Evolutionary conservation across 2,329 filamentous ascomycete genomes (phyloP).

Genomic region (Monosporascus cannonballus): DNA sequence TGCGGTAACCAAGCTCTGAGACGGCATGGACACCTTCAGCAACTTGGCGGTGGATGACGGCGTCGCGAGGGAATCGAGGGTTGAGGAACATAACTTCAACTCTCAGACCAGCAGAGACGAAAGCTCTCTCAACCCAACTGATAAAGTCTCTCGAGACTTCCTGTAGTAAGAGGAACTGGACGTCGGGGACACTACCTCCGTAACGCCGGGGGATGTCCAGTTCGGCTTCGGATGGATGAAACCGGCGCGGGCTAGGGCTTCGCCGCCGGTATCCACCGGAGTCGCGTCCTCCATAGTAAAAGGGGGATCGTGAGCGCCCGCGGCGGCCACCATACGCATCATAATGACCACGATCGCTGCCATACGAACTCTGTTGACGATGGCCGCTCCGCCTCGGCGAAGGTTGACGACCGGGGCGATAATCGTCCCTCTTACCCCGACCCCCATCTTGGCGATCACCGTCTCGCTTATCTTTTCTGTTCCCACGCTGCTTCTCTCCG

Average conservation of each 20-base stretch:
- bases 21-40: slow-evolving; percentile 85
- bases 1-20: slow-evolving; percentile 64
- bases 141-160: slow-evolving; percentile 76
- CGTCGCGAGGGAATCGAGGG: slow-evolving; percentile 67
- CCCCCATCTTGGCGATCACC: slow-evolving; percentile 31
- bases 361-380: slow-evolving; percentile 28
- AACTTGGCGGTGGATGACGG: slow-evolving; percentile 79
- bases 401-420: slow-evolving; percentile 17
- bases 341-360: slow-evolving; percentile 33
- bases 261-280: slow-evolving; percentile 56
- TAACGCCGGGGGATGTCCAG: slow-evolving; percentile 69
- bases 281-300: slow-evolving; percentile 35
- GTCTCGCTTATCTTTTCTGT: slow-evolving; percentile 39
- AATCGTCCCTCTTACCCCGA: slow-evolving; percentile 20
- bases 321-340: slow-evolving; percentile 37
- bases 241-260: slow-evolving; percentile 59
- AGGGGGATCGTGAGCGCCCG: slow-evolving; percentile 66
- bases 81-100: slow-evolving; percentile 76
- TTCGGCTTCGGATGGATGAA: slow-evolving; percentile 45
- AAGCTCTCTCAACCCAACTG: slow-evolving; percentile 71
- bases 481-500: slow-evolving; percentile 54
- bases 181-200: slow-evolving; percentile 74
- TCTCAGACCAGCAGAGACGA: slow-evolving; percentile 64
- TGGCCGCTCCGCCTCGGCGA: slow-evolving; percentile 24
- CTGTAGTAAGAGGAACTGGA: slow-evolving; percentile 79